phyloP scores from a whole-genome alignment of 345 rosid species.

The Eutrema yunnanense region DNA sequence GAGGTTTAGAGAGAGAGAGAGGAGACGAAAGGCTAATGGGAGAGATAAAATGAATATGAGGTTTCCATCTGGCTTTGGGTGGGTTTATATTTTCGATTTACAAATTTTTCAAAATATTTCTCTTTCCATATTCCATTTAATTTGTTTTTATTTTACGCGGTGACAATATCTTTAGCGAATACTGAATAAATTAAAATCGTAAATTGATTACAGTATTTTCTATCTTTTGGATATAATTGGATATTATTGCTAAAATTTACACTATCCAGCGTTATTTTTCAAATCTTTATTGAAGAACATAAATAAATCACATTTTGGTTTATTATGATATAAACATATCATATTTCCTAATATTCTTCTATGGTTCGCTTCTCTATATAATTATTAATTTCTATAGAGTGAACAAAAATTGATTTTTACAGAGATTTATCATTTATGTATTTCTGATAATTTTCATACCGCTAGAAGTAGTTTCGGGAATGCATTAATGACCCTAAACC shows the following conservation, averaged over 20 bases:
- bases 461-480: background rate
- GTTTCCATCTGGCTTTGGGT: slow-evolving; percentile 32
- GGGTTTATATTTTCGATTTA: slow-evolving; percentile 23
- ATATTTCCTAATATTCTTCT: background rate
- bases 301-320: background rate
- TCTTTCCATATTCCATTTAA: background rate
- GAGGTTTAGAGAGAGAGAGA: slow-evolving; percentile 3
- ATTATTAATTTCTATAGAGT: background rate
- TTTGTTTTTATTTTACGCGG: background rate
- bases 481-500: background rate
- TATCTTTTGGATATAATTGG: background rate
- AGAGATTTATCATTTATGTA: background rate
- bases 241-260: background rate
- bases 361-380: background rate
- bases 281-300: background rate
- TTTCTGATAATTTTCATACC: background rate
- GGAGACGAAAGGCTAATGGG: slow-evolving; percentile 20
- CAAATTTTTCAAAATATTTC: background rate
- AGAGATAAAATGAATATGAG: slow-evolving; percentile 28
- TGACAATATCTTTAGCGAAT: slow-evolving; percentile 9
- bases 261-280: background rate
- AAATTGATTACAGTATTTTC: background rate
- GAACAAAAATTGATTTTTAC: background rate
- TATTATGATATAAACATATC: background rate
- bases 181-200: background rate